phyloP scores from a whole-genome alignment of 1,284 basidiomycete genomes.

The Ceratobasidium sp. region DNA sequence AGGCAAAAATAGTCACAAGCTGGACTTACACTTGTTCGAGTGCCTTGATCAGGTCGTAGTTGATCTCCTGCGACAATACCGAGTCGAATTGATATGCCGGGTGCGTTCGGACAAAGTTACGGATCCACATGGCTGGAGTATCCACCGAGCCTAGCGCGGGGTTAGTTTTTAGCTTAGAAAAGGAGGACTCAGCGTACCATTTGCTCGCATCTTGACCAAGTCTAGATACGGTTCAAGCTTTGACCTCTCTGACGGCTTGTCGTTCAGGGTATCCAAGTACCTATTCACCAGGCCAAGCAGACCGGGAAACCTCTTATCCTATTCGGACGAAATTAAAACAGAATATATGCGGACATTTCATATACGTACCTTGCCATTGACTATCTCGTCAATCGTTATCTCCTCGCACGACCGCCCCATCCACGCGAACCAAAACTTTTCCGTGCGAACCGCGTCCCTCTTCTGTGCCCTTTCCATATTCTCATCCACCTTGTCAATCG shows the following conservation, averaged over 20 bases:
- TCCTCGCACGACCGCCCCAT: slow-evolving; percentile 79
- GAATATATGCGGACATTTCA: neutral
- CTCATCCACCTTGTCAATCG: slow-evolving; percentile 97
- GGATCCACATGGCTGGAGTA: slow-evolving; percentile 94
- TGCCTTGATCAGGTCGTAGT: slow-evolving; percentile 91
- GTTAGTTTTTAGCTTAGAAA: neutral
- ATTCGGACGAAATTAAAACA: slow-evolving; percentile 31
- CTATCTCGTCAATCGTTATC: slow-evolving; percentile 92
- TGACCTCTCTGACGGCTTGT: slow-evolving; percentile 72
- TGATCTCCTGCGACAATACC: slow-evolving; percentile 89
- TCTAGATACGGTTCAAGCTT: slow-evolving; percentile 85
- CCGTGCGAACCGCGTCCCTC: slow-evolving; percentile 79
- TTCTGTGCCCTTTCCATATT: slow-evolving; percentile 95
- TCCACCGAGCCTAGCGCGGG: slow-evolving; percentile 74
- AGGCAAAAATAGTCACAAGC: neutral
- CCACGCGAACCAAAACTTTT: slow-evolving; percentile 88
- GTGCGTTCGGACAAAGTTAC: slow-evolving; percentile 91
- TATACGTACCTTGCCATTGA: slow-evolving; percentile 83
- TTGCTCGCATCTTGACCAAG: slow-evolving; percentile 81
- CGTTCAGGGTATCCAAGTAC: slow-evolving; percentile 90
- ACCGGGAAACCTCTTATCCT: slow-evolving; percentile 84
- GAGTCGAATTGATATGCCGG: slow-evolving; percentile 93
- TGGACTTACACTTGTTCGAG: slow-evolving; percentile 90
- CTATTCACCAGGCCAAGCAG: slow-evolving; percentile 86
- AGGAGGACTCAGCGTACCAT: slow-evolving; percentile 68